Conservation (phyloP, 108 stramenopile species). For the Asterionellopsis glacialis region DNA sequence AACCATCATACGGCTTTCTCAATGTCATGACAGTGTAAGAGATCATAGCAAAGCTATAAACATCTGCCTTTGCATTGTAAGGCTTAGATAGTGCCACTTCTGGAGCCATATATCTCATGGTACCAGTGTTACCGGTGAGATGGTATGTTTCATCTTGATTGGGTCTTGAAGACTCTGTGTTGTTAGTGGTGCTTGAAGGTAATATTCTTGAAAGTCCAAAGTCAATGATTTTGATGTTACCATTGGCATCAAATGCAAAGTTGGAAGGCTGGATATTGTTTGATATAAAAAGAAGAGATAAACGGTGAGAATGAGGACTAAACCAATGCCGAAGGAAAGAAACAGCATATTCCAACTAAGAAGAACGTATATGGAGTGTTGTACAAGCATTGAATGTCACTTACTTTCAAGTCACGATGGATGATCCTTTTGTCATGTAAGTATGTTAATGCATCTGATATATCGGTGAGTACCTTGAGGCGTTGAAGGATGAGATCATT, state of each 20-base stretch:
- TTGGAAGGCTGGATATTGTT: neutral
- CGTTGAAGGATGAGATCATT: constrained; percentile 23
- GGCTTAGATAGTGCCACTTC: constrained; percentile 33
- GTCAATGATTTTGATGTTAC: neutral
- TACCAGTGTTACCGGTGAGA: neutral
- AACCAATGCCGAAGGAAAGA: too few species aligned
- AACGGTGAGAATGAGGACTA: too few species aligned
- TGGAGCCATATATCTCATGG: constrained; percentile 41
- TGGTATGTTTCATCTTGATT: neutral
- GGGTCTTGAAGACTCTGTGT: too few species aligned
- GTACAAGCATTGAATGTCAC: too few species aligned
- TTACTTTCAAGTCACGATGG: too few species aligned
- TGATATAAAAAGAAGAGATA: neutral
- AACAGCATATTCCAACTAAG: too few species aligned
- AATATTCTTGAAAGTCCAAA: neutral
- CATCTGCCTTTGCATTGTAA: constrained; percentile 41
- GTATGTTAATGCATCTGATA: constrained; percentile 32
- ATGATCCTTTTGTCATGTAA: constrained; percentile 21
- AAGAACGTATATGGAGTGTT: too few species aligned
- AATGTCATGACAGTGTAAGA: constrained; percentile 21
- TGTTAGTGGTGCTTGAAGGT: too few species aligned
- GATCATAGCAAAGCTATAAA: constrained; percentile 41
- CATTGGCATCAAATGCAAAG: neutral
- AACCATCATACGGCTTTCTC: constrained; percentile 41
- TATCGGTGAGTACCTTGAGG: constrained; percentile 37